A percentile compares a stretch with the other conserved stretches of the same genome.
Conservation (phyloP, 176 grass and related monocot genomes). For the Eleusine coracana region DNA sequence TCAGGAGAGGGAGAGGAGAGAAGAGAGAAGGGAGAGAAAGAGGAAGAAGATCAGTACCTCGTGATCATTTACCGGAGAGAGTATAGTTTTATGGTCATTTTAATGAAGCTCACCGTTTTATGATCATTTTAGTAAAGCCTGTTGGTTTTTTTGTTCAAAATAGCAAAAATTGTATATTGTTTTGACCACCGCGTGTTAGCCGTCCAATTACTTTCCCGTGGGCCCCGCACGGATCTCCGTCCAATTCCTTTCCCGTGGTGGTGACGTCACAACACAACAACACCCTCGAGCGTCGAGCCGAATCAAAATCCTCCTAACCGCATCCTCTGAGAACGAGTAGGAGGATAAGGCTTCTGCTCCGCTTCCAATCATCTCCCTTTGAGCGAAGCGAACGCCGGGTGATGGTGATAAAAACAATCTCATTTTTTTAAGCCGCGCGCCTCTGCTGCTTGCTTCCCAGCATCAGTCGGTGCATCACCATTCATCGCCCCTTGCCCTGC, state of each 20-base stretch:
- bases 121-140: too few relatives aligned
- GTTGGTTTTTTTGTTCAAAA: too few relatives aligned
- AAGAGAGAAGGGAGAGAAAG: too few relatives aligned
- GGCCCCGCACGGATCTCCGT: neutral
- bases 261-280: neutral
- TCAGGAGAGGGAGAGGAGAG: too few relatives aligned
- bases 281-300: neutral
- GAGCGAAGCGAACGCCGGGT: neutral
- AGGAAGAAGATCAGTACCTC: too few relatives aligned
- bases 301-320: neutral
- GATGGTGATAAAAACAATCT: neutral
- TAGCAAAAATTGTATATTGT: too few relatives aligned
- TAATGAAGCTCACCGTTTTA: too few relatives aligned
- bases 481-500: constrained; percentile 25
- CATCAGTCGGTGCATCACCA: constrained; percentile 40
- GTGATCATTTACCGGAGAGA: too few relatives aligned
- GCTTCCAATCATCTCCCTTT: neutral
- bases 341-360: neutral
- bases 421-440: constrained; percentile 1
- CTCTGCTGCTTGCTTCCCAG: constrained; percentile 19
- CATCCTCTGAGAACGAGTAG: neutral
- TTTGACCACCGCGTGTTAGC: too few relatives aligned
- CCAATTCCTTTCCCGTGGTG: neutral
- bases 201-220: neutral
- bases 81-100: too few relatives aligned